These are phyloP conservation scores for Dothistroma pini DNA, from an alignment of 2,329 filamentous ascomycete genomes.

Conservation along the genomic window DNA sequence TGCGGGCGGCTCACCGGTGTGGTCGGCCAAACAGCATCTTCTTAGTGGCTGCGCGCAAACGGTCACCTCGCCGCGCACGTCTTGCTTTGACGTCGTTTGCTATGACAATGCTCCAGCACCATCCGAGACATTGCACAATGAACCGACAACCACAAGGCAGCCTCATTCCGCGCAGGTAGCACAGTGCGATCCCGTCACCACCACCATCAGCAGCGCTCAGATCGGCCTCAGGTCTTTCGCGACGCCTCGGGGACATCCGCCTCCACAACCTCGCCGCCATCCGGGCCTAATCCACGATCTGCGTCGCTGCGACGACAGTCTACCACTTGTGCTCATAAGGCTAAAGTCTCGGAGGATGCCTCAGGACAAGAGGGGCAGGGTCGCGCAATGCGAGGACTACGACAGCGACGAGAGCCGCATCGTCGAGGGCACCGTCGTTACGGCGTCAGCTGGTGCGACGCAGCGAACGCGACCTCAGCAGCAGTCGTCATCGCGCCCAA, in stretches of 20 bases:
- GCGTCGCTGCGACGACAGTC: constrained; percentile 3
- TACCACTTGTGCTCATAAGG: neutral
- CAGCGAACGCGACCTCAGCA: constrained; percentile 35
- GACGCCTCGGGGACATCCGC: constrained; percentile 5
- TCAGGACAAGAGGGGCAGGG: constrained; percentile 14
- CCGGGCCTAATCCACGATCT: constrained; percentile 3
- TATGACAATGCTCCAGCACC: constrained; percentile 19
- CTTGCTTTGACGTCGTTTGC: constrained; percentile 10
- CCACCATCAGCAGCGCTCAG: constrained; percentile 1
- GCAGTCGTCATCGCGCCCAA: constrained; percentile 31
- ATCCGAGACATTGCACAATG: constrained; percentile 29
- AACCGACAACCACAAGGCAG: constrained; percentile 15
- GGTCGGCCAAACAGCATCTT: constrained; percentile 2
- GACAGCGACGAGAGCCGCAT: constrained; percentile 40
- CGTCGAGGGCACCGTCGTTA: constrained; percentile 44
- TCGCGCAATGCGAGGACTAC: constrained; percentile 39
- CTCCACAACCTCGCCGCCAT: constrained; percentile 3
- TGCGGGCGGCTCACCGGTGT: constrained; percentile 17
- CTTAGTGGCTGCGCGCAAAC: constrained; percentile 25
- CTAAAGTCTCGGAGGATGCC: constrained; percentile 5
- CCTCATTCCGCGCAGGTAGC: constrained; percentile 10
- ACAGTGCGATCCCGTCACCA: constrained; percentile 1
- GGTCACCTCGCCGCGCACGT: constrained; percentile 20
- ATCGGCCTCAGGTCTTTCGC: constrained; percentile 3
- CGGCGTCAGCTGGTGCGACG: constrained; percentile 49